Evolutionary conservation across 208 protist genomes (phyloP).

Genomic region (Ichthyophonus hoferi): DNA sequence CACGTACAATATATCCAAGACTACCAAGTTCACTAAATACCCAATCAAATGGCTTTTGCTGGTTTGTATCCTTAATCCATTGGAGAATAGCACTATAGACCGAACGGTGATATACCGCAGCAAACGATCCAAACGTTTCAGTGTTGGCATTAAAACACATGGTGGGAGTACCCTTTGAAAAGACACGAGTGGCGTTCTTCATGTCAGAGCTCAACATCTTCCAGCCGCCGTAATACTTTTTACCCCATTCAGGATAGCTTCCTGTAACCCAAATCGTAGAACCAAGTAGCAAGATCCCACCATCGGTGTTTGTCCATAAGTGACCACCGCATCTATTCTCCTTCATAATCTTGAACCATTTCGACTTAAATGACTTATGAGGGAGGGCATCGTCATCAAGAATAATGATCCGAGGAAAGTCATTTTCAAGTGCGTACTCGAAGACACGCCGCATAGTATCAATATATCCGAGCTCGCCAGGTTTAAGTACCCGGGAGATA

Average conservation of each 20-base stretch:
- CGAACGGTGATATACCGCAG: neutral
- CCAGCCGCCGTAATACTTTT: neutral
- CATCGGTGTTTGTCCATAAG: neutral
- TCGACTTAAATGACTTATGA: neutral
- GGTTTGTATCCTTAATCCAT: neutral
- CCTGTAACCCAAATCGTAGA: neutral
- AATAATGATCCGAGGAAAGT: neutral
- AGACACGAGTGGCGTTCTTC: neutral
- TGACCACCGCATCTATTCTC: neutral
- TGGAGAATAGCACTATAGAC: neutral
- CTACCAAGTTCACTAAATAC: neutral
- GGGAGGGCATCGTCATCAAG: neutral
- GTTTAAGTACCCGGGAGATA: neutral
- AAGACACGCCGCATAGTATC: neutral
- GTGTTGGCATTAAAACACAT: neutral
- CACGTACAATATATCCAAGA: neutral
- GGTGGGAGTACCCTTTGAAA: neutral
- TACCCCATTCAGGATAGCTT: neutral
- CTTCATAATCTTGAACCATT: neutral
- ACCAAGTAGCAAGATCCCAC: neutral
- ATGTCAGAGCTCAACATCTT: neutral
- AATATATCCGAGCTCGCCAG: neutral
- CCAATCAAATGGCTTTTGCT: neutral
- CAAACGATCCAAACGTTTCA: neutral
- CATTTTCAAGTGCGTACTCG: neutral